phyloP scores from a whole-genome alignment of 768 basidiomycete species.

The Pleurotus giganteus region DNA sequence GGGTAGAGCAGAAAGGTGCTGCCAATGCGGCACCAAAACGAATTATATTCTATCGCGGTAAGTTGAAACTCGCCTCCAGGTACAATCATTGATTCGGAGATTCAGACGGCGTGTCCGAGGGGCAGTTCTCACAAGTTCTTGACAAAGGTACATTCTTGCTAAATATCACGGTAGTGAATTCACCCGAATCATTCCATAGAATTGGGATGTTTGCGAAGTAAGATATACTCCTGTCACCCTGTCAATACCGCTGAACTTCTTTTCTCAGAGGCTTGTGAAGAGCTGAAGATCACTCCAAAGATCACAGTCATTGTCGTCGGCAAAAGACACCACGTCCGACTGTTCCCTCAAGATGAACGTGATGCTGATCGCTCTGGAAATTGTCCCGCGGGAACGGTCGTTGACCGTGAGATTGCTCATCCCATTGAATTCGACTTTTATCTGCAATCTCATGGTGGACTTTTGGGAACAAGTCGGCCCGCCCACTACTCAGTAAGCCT shows the following conservation, averaged over 20 bases:
- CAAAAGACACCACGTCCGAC: slow-evolving; percentile 68
- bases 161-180: neutral
- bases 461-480: slow-evolving; percentile 69
- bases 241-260: slow-evolving; percentile 5
- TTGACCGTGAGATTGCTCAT: slow-evolving; percentile 68
- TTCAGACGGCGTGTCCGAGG: slow-evolving; percentile 53
- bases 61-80: slow-evolving; percentile 15
- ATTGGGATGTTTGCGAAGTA: slow-evolving; percentile 58
- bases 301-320: slow-evolving; percentile 82
- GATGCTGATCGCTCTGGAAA: slow-evolving; percentile 72
- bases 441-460: slow-evolving; percentile 72
- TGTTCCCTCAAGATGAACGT: slow-evolving; percentile 44
- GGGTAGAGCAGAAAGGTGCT: slow-evolving; percentile 49
- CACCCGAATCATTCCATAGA: slow-evolving; percentile 36
- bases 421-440: slow-evolving; percentile 81
- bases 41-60: slow-evolving; percentile 76
- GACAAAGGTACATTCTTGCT: slow-evolving; percentile 49
- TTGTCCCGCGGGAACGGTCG: slow-evolving; percentile 74
- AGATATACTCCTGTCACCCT: neutral
- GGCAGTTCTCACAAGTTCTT: slow-evolving; percentile 51
- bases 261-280: slow-evolving; percentile 56
- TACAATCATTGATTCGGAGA: slow-evolving; percentile 19
- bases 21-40: slow-evolving; percentile 52
- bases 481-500: slow-evolving; percentile 45
- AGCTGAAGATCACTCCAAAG: slow-evolving; percentile 55